Conservation (phyloP, 768 basidiomycete genomes). For the Nidularia pulvinata region DNA sequence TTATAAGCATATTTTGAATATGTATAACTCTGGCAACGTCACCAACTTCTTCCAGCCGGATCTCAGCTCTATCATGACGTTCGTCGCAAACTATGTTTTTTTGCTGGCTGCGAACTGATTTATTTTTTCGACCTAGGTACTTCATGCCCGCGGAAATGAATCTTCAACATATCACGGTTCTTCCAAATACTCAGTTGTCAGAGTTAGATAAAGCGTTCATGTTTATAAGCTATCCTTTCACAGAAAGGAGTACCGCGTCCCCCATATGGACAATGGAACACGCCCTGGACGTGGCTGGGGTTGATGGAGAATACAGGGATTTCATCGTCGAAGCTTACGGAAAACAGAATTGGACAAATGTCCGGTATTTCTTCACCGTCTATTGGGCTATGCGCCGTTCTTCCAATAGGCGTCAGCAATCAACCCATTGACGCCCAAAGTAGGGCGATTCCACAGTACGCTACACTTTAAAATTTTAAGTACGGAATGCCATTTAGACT, state of each 20-base stretch:
- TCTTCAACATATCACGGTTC: not conserved
- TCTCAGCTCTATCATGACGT: slow-evolving; percentile 2
- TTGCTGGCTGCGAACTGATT: not conserved
- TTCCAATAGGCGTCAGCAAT: too few species aligned
- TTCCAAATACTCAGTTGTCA: not conserved
- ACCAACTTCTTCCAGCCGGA: slow-evolving; percentile 1
- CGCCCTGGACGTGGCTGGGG: slow-evolving; percentile 3
- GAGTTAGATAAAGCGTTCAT: slow-evolving; percentile 3
- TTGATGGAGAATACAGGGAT: not conserved
- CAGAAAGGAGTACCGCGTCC: not conserved
- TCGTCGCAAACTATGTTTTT: not conserved
- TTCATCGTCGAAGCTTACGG: slow-evolving; percentile 1
- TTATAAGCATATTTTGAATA: not conserved
- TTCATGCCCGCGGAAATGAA: not conserved
- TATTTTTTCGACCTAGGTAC: not conserved
- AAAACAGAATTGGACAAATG: not conserved
- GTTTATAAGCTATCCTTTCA: not conserved
- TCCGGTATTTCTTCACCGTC: slow-evolving; percentile 1
- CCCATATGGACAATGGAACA: slow-evolving; percentile 1
- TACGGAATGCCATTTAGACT: too few species aligned
- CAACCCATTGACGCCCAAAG: too few species aligned
- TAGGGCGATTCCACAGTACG: too few species aligned
- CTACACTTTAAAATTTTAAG: too few species aligned
- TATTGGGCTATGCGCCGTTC: not conserved
- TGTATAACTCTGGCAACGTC: not conserved